Evolutionary conservation across 495 filamentous ascomycete genomes (phyloP), one percentile per base, ranked within the genome.

Genomic region (Penicillium waksmanii): DNA sequence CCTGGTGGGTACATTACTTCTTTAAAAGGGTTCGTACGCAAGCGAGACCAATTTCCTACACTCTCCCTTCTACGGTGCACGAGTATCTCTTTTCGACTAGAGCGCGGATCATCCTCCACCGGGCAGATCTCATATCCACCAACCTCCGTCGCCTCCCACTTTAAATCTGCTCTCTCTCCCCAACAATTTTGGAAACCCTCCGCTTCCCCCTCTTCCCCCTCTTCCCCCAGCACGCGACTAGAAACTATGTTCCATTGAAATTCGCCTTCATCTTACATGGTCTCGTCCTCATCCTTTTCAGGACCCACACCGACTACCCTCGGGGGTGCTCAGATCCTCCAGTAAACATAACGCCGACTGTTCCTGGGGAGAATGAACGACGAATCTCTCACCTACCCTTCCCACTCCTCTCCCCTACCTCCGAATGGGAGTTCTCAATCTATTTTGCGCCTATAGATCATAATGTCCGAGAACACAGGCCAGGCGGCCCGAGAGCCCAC

Each of bases 91-190:
- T 34, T 42, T 57, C 35, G 49, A 54, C 53, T 63, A 60, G 47
- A 61, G 40, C 47, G 67, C 59, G 60, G 65, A 70, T 70, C 67
- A 61, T 62, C 62, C 59, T 65, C 64, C 65, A 64, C 66, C 44
- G 56, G 54, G 65, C 40, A 59, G 65, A 63, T 61, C 60, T 21
- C 46, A 54, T 61, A 59, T 58, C 65, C 62, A 64, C 55, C 51
- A 27, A 46, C 38, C 13, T 48, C 27, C 25, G 31, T 34, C 51
- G 21, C 27, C 34, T 42, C 52, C 51, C 25, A 15, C 47, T 56
- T 52, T 61, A 57, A 51, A 57, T 47, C 35, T 57, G 46, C 43
- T 23, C 31, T 36, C 48, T 50, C 46, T 27, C 46, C 35, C 38
- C 34, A 51, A 34, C n/a, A 17, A 50, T 31, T 38, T 17, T 49